Conservation (phyloP, 2,329 filamentous ascomycete genomes). For the Fusarium sp. region DNA sequence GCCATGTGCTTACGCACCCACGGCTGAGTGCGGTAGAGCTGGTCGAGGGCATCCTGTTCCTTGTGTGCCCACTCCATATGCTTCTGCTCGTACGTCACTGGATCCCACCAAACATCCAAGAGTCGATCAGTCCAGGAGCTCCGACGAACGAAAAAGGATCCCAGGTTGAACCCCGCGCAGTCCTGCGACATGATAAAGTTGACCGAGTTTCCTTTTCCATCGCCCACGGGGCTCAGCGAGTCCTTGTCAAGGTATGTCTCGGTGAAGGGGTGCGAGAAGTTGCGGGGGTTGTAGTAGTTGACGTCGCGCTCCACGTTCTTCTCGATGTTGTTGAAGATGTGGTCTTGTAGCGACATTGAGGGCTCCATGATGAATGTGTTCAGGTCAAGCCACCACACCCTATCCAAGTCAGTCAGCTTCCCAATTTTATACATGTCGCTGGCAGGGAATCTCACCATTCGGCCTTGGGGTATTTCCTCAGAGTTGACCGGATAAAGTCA, state of each 20-base stretch:
- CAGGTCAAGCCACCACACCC: conserved; percentile 99
- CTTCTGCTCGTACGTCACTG: conserved; percentile 95
- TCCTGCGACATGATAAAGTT: conserved; percentile 93
- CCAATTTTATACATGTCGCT: neutral
- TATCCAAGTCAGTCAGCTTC: conserved; percentile 59
- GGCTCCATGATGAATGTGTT: conserved; percentile 99
- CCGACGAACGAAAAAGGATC: conserved; percentile 91
- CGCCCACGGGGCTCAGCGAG: conserved; percentile 78
- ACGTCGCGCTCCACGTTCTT: conserved; percentile 91
- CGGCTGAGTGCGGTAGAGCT: conserved; percentile 89
- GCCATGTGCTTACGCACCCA: conserved; percentile 92
- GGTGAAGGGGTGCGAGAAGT: conserved; percentile 86
- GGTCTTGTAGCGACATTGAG: conserved; percentile 86
- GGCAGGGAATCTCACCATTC: conserved; percentile 79
- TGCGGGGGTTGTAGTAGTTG: conserved; percentile 94
- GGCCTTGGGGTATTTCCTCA: conserved; percentile 94
- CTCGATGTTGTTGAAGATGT: conserved; percentile 86
- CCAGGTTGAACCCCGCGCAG: conserved; percentile 95
- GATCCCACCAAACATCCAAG: conserved; percentile 98
- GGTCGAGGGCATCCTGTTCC: conserved; percentile 94
- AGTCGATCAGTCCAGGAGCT: conserved; percentile 91
- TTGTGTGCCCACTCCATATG: conserved; percentile 99
- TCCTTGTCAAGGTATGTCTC: conserved; percentile 81
- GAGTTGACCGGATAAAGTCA: conserved; percentile 87
- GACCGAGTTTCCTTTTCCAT: conserved; percentile 82